Conservation (phyloP, 371 early-diverging fungal genomes). For the Choanephora cucurbitarum region DNA sequence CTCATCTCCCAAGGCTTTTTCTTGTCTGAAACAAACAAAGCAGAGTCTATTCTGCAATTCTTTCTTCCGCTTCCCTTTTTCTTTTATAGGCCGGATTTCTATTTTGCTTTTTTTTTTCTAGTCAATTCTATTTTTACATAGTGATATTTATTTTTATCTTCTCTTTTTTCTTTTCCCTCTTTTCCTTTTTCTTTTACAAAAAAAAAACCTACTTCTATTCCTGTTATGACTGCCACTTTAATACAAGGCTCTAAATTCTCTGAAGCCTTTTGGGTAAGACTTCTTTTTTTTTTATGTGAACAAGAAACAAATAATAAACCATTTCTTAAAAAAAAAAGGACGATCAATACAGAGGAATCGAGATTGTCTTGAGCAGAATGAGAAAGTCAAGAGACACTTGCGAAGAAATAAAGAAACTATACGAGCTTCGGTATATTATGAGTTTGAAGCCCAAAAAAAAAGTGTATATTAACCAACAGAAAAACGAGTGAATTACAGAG, state of each 20-base stretch:
- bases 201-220: no score
- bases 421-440: conserved; percentile 10
- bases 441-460: not conserved
- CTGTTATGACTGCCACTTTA: conserved; percentile 14
- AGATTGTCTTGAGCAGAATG: conserved; percentile 21
- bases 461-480: no score
- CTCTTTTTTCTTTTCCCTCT: no score
- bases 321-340: conserved; percentile 26
- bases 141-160: no score
- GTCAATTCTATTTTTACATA: no score
- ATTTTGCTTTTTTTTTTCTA: no score
- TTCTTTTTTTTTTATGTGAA: not conserved
- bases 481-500: conserved; percentile 7
- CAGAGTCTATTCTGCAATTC: no score
- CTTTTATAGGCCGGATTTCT: no score
- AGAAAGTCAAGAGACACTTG: conserved; percentile 36
- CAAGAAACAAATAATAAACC: not conserved
- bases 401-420: conserved; percentile 30
- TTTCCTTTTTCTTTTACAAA: not conserved
- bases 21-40: no score
- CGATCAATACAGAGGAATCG: conserved; percentile 24
- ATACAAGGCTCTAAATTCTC: conserved; percentile 23
- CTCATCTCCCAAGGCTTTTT: no score
- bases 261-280: conserved; percentile 30
- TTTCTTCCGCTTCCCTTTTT: no score